Evolutionary conservation across 805 yeast genomes (phyloP), one percentile per base, ranked within the genome.

Genomic region (Middelhovenomyces tepae): DNA sequence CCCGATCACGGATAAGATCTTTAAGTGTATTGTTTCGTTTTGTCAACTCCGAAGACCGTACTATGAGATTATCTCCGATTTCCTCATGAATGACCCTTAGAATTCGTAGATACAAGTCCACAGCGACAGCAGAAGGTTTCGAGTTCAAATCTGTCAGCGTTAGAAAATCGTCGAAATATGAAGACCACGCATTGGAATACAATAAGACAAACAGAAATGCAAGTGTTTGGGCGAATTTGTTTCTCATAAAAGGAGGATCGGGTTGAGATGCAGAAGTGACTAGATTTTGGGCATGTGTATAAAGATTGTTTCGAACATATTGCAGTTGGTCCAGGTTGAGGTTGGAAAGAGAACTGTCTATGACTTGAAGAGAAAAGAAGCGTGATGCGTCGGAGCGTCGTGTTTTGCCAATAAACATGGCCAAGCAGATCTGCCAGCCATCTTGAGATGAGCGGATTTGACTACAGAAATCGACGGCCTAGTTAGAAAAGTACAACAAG

Each of bases 1-100:
- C 96, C 32, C 73, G 67, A 8, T 67, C 65, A 56, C 99, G 71
- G 45, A 91, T 78, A 16, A 72, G 65, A 56, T 91, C 99, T 52
- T 91, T 91, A 40, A 91, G 64, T 27, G 62, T 57, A 45, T 71
- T 78, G 54, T 81, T 83, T 47, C 83, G 71, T 28, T 75, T 77
- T 10, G 67, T 56, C 16, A 71, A 71, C 44, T 73, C 73, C 7
- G 50, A 40, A 13, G 79, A 73, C 47, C 94, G 72, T 20, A 75
- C 60, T 43, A 86, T 80, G 44, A 87, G 69, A 51, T 82, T 91
- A 54, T 91, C 98, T 21, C 94, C 98, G 45, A 91, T 85, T 57
- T 87, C 95, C 18, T 78, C 77, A 54, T 91, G 96, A 39, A 91
- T 74, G 19, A 80, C 72, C 27, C 75, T 56, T 38, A 86, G 61